phyloP scores from a whole-genome alignment of 805 yeast genomes.

The Kodamaea laetipori region DNA sequence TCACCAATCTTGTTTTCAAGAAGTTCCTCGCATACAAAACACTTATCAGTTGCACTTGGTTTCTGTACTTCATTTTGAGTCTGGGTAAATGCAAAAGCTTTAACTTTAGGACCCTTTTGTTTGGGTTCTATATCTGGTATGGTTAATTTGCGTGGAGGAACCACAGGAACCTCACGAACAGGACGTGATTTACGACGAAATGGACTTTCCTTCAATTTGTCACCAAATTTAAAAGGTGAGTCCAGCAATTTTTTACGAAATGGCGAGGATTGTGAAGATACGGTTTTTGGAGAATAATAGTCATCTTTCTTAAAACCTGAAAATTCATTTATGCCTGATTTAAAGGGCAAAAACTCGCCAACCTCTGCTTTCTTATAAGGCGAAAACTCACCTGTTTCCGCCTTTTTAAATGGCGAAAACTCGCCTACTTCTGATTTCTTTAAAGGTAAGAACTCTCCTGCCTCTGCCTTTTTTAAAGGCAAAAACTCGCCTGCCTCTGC shows the following conservation, averaged over 20 bases:
- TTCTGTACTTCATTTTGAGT: constrained; percentile 11
- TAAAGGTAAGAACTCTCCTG: too few relatives aligned
- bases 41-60: constrained; percentile 20
- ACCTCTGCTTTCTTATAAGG: too few relatives aligned
- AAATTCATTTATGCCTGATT: too few relatives aligned
- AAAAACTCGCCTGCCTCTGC: too few relatives aligned
- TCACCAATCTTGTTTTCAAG: constrained; percentile 46
- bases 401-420: too few relatives aligned
- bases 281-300: background rate
- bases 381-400: too few relatives aligned
- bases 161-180: too few relatives aligned
- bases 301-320: too few relatives aligned
- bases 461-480: background rate
- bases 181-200: too few relatives aligned
- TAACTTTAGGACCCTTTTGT: constrained; percentile 26
- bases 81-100: constrained; percentile 25
- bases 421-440: too few relatives aligned
- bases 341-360: too few relatives aligned
- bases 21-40: constrained; percentile 56
- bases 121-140: background rate
- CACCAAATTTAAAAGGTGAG: background rate
- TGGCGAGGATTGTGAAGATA: constrained; percentile 1
- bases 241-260: constrained; percentile 2
- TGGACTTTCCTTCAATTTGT: too few relatives aligned
- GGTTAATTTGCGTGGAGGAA: background rate